A percentile compares a stretch with the other conserved stretches of the same genome.
phyloP scores from a whole-genome alignment of 768 basidiomycete genomes.

The Coprinellus aureogranulatus region DNA sequence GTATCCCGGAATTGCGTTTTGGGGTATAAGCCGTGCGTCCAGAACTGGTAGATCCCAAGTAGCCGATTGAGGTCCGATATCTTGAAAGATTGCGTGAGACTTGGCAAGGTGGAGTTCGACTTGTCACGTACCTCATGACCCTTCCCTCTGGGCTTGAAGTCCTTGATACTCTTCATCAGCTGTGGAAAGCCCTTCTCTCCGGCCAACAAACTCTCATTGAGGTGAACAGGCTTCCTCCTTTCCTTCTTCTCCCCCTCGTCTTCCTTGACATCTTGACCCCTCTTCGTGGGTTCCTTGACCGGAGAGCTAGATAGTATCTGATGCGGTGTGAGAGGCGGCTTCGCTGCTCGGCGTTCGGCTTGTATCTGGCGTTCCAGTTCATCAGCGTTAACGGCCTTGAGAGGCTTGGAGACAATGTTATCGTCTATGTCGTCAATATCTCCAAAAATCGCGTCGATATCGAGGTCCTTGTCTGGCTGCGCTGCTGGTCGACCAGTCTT shows the following conservation, averaged over 20 bases:
- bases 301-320: conserved; percentile 49
- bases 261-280: conserved; percentile 18
- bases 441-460: conserved; percentile 44
- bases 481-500: conserved; percentile 34
- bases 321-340: conserved; percentile 38
- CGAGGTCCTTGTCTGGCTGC: conserved; percentile 40
- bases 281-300: conserved; percentile 30
- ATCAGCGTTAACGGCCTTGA: conserved; percentile 53
- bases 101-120: neutral
- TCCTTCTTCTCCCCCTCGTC: conserved; percentile 39
- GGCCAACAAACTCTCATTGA: conserved; percentile 77
- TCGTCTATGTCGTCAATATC: conserved; percentile 37
- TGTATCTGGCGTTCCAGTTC: conserved; percentile 55
- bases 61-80: conserved; percentile 77
- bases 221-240: conserved; percentile 50
- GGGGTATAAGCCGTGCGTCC: conserved; percentile 92
- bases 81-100: conserved; percentile 37
- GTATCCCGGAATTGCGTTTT: conserved; percentile 87
- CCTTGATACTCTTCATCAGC: conserved; percentile 72
- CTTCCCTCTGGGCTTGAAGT: conserved; percentile 82
- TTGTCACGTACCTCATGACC: conserved; percentile 74
- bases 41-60: conserved; percentile 86
- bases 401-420: conserved; percentile 39
- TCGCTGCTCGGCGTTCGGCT: conserved; percentile 40
- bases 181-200: conserved; percentile 76